Base-by-base conservation (phyloP, 139 green algal species). In the Zygnema cylindricum region DNA sequence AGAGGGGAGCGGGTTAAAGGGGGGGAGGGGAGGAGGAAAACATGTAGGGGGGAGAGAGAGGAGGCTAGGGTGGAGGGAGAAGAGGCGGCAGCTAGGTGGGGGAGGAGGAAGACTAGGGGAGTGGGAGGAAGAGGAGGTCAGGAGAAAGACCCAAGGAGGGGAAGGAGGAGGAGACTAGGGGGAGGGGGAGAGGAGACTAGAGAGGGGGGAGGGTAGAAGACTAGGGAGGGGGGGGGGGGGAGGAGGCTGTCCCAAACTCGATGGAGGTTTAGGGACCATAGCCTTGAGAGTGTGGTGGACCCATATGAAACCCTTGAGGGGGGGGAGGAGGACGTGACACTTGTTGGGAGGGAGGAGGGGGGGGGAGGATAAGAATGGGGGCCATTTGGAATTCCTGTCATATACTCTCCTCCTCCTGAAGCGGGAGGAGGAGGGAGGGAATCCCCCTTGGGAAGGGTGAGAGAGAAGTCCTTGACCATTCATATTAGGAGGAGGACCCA, bases 141-240 rank as follows among this genome's bases (percentile, higher is more conserved):
- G 7, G 1, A 35, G 71, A 83, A 2, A 83, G 7, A 35, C 41
- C 43, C 41, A 83, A 0, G n/a, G n/a, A 75, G 76, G 71, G n/a
- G 76, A 49, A 83, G 76, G 16, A 33, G 2, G 76, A 83, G 76
- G 76, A 83, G 32, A n/a, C n/a, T n/a, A n/a, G n/a, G n/a, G 76
- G 32, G 76, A 35, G 49, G 76, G 49, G n/a, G 33, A 35, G 33
- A 1, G 49, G 49, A 7, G n/a, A 3, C 30, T 71, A 83, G 2
- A 33, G 76, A 35, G 76, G 32, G 76, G 76, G 49, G 76, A 36
- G n/a, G 33, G 76, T 35, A 1, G 49, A 16, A 7, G n/a, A 3
- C 30, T 71, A 83, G 2, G n/a, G 76, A 35, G 76, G 71, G 30
- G 76, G 33, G 76, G 49, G 22, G 76, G n/a, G n/a, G 2, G 76